A percentile compares a stretch with the other conserved stretches of the same genome.
Conservation (phyloP, 2,329 filamentous ascomycete species). For the Talaromyces marneffei region DNA sequence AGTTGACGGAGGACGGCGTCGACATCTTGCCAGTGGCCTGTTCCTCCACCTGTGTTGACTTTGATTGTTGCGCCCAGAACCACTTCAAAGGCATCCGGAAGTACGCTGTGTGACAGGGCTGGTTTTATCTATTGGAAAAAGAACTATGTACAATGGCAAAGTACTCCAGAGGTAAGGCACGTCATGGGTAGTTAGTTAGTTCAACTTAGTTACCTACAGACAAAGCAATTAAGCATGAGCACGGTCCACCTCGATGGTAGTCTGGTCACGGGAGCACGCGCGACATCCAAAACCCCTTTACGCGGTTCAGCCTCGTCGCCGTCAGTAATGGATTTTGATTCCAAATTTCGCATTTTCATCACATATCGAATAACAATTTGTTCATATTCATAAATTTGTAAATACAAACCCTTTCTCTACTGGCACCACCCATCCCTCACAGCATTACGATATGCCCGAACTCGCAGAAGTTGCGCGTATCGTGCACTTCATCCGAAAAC, state of each 20-base stretch:
- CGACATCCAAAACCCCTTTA: background rate
- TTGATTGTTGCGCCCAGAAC: constrained; percentile 30
- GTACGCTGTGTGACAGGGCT: background rate
- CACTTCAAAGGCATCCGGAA: constrained; percentile 33
- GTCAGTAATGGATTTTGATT: background rate
- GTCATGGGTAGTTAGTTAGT: background rate
- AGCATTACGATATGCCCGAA: constrained; percentile 38
- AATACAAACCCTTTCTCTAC: background rate
- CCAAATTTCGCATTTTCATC: background rate
- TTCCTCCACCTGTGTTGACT: constrained; percentile 21
- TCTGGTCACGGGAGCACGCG: constrained; percentile 12
- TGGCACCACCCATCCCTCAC: background rate
- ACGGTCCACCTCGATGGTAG: constrained; percentile 4
- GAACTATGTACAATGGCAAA: background rate
- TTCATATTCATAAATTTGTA: background rate
- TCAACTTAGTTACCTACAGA: too few relatives aligned
- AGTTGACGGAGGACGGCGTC: constrained; percentile 31
- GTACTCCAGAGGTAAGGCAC: too few relatives aligned
- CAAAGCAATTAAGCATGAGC: background rate
- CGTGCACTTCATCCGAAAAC: constrained; percentile 75
- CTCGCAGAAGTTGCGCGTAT: constrained; percentile 67
- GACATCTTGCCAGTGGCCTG: constrained; percentile 33
- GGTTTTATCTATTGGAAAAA: background rate
- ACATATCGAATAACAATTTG: background rate
- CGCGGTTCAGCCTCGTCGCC: background rate